phyloP scores from a whole-genome alignment of 2,329 filamentous ascomycete genomes.

The Nannizzia gypsea region DNA sequence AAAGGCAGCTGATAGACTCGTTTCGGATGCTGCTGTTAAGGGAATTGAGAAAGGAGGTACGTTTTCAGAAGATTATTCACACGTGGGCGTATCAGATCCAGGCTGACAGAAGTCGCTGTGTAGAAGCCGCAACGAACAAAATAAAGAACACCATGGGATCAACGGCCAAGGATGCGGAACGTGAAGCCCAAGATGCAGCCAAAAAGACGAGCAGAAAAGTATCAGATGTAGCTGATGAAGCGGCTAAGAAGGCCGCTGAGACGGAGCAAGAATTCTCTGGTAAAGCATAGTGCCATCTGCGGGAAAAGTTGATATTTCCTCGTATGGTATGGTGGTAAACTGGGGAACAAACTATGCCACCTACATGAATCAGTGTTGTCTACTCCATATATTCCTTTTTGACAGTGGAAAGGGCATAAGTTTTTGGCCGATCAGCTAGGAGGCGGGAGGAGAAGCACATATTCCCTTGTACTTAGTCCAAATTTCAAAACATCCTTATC shows the following conservation, averaged over 20 bases:
- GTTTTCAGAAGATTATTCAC: constrained; percentile 18
- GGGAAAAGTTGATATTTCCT: neutral
- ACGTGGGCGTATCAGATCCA: neutral
- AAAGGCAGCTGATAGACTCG: constrained; percentile 45
- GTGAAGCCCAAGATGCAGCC: constrained; percentile 14
- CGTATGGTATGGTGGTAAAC: neutral
- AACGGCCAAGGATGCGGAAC: constrained; percentile 30
- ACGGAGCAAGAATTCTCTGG: constrained; percentile 19
- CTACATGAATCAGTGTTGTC: neutral
- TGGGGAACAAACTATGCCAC: neutral
- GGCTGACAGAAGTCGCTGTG: constrained; percentile 3
- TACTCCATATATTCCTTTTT: neutral
- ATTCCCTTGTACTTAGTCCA: constrained; percentile 79
- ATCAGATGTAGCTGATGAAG: constrained; percentile 20
- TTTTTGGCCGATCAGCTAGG: constrained; percentile 14
- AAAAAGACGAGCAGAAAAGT: constrained; percentile 25
- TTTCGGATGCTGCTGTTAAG: constrained; percentile 46
- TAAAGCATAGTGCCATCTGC: constrained; percentile 12
- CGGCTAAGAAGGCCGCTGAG: constrained; percentile 21
- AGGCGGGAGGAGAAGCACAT: constrained; percentile 75
- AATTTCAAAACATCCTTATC: constrained; percentile 85
- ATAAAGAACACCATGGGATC: constrained; percentile 32
- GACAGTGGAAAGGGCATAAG: neutral
- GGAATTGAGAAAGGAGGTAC: constrained; percentile 52
- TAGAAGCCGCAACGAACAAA: constrained; percentile 42